These are phyloP conservation scores for Alternaria alternata DNA, from an alignment of 2,329 filamentous ascomycete genomes.

Conservation along the genomic window DNA sequence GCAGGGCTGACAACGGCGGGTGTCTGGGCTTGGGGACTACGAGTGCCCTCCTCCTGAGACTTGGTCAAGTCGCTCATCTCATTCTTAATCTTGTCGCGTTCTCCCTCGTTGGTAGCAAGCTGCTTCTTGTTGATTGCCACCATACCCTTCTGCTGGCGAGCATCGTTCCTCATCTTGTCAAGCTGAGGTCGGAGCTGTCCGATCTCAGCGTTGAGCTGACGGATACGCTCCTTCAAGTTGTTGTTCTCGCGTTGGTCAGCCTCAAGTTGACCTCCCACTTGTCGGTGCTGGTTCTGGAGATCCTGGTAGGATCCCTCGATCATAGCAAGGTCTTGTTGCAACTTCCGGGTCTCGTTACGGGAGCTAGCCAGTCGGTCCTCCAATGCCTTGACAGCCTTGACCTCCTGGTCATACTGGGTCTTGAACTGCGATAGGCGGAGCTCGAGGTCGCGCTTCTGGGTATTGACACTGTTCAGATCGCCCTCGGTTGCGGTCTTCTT, in stretches of 20 bases:
- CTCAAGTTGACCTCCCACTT: conserved; percentile 76
- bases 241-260: conserved; percentile 89
- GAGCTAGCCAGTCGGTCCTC: conserved; percentile 83
- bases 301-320: conserved; percentile 84
- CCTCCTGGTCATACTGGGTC: conserved; percentile 90
- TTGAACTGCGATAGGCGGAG: conserved; percentile 85
- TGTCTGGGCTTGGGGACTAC: conserved; percentile 42
- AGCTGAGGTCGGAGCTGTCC: conserved; percentile 85
- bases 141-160: conserved; percentile 92
- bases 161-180: conserved; percentile 91
- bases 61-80: conserved; percentile 76
- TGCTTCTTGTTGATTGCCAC: conserved; percentile 99
- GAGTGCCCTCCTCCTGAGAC: conserved; percentile 64
- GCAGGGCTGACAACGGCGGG: conserved; percentile 72
- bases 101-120: conserved; percentile 84
- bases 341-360: conserved; percentile 80
- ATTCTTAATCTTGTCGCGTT: conserved; percentile 84
- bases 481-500: conserved; percentile 82
- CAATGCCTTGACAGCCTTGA: conserved; percentile 81
- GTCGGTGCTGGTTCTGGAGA: conserved; percentile 81
- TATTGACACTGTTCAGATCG: conserved; percentile 79
- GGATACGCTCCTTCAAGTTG: conserved; percentile 85
- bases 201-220: conserved; percentile 81
- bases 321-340: conserved; percentile 83
- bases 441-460: conserved; percentile 94